Evolutionary conservation across 2,329 filamentous ascomycete species (phyloP), one percentile per base, ranked within the genome.

Genomic region (Cercospora brassicicola): DNA sequence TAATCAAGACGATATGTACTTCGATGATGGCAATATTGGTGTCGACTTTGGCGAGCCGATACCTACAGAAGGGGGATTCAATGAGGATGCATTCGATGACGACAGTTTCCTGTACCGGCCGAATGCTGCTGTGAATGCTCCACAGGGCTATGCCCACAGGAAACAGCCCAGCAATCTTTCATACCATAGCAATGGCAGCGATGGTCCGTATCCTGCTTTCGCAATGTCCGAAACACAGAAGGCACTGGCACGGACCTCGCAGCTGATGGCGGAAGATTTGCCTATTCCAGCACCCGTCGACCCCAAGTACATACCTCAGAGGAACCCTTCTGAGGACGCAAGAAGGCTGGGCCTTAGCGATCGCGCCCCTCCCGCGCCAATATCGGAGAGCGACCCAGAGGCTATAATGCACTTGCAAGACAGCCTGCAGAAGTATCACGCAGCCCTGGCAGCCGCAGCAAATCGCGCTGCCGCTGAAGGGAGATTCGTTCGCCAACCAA

Each of bases 391-490:
- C 70, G 77, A 73, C 75, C 78, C 60, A 39, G 71, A 61, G 59
- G 72, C 70, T 2, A 59, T 67, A 53, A 28, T 82, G 42, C 75
- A 86, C 42, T 86, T 85, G 26, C 83, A 87, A 74, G 82, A 85
- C 39, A 88, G 86, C 66, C 81, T 91, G 20, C 88, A 88, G 51
- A 90, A 88, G 0, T 94, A 97, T 75, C 93, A 97, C 76, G 90
- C 90, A 62, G 93, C 93, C 0, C 84, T 98, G 4, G 93, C 92
- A 1, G 90, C 91, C 57, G 94, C 93, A 6, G 91, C 93, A 9
- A 89, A 90, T 69, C 86, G 90, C 76, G 93, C 93, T 5, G 90
- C 89, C 23, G 88, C 88, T 0, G 90, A 89, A 42, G 92, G 92
- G 2, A 90, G 91, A 66, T 94, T 96, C 73, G 83, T 87, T 15